Evolutionary conservation across 1,139 yeast genomes (phyloP), one percentile per base, ranked within the genome.

Genomic region (Pichia sp.): DNA sequence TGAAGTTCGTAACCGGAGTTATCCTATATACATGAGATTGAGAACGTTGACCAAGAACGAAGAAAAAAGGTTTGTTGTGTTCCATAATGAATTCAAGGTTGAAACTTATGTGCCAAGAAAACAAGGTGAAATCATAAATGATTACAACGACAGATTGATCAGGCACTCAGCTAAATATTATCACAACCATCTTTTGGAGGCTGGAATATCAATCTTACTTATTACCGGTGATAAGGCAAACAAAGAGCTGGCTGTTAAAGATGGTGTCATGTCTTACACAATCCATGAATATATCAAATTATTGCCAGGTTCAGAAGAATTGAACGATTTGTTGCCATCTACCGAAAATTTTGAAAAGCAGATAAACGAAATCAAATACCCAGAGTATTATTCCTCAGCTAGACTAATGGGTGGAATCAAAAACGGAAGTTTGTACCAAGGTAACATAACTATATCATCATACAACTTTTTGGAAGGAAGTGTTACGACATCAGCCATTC

Each of bases 401-500:
- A 80, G 96, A 70, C 76, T 90, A 30, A 81, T 90, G 81, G 98
- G 96, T 50, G 99, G 99, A 50, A 72, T 92, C 61, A 87, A 86
- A 66, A 87, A 84, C 64, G 97, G 96, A 40, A 85, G 95, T 10
- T 74, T 93, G 46, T 88, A 86, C 67, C 97, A 90, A 71, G 99
- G 99, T 42, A 77, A 78, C 31, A 77, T 95, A 62, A 82, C 83
- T 63, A 82, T 90, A 41, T 89, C 95, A 5, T 84, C 90, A 23
- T 93, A 90, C 69, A 95, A 95, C 67, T 85, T 87, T 66, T 75
- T 92, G 57, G 97, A 95, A 72, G 99, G 96, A 52, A 80, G 88
- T 0, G 87, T 95, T 5, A 80, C 82, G 53, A 81, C 88, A 1
- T 75, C 85, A 1, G 82, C 88, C 1, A 86, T 90, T 66, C 85